Evolutionary conservation across 2,329 filamentous ascomycete genomes (phyloP), one percentile per base, ranked within the genome.

Genomic region (Clarireedia paspali): DNA sequence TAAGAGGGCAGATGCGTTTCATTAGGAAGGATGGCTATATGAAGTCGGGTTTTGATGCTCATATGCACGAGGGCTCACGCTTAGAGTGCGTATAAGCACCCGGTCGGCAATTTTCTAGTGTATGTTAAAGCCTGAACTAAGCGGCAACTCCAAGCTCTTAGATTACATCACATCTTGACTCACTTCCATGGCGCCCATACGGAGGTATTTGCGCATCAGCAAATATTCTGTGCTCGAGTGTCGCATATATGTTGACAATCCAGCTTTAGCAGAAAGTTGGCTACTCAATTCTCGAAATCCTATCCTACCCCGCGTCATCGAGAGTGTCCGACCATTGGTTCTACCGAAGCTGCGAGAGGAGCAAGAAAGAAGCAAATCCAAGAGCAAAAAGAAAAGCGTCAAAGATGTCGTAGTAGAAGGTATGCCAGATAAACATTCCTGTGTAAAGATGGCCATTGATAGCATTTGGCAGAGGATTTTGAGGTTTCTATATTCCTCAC

Each of bases 221-320:
- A 91, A 92, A 69, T 89, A 90, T 71, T 96, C 92, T 4, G 91
- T 96, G 34, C 80, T 99, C n/a, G 94, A 99, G 78, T 91, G 89
- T 62, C 91, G 91, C 62, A 94, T 99, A 63, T 97, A 97, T 72
- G 83, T 96, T 47, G 92, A 97, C 62, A 91, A 92, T 65, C 94
- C 94, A 0, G 83, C 87, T 12, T 83, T 96, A 59, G 83, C 84
- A 24, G 82, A 89, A 62, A 85, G 86, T 67, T 96, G 95, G 84
- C 82, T 99, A 17, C 80, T 96, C 62, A 87, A 88, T 65, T 79
- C 87, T 38, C 83, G 85, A 61, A 78, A 91, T 64, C 84, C 88
- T 3, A 81, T 92, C 15, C 80, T 99, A 14, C 84, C 87, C 40
- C 87, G 86, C 61, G 85, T 97, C 64, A 91, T 99, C 57, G 83